Evolutionary conservation across 768 basidiomycete species (phyloP).

Genomic region (Lactifluus subvellereus): DNA sequence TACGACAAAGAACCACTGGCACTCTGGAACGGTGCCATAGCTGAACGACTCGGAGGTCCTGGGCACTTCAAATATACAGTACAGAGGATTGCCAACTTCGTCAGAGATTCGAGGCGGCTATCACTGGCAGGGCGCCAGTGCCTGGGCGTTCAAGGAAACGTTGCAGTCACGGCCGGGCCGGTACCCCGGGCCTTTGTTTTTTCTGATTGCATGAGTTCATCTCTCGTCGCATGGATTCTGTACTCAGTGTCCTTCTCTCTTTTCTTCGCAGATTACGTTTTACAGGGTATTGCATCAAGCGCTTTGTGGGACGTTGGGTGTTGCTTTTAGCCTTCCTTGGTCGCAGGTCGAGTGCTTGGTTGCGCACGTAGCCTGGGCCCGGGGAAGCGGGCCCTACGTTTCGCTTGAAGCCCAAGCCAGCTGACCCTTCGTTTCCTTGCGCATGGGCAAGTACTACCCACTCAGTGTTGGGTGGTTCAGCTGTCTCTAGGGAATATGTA

Average conservation of each 20-base stretch:
- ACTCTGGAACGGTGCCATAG: no score
- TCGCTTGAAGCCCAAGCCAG: background rate
- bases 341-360: background rate
- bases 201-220: background rate
- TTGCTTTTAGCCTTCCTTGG: background rate
- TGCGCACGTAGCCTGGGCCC: background rate
- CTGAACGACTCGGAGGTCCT: no score
- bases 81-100: no score
- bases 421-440: background rate
- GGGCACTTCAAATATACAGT: no score
- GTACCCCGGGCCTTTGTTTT: background rate
- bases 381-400: background rate
- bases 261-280: background rate
- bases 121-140: no score
- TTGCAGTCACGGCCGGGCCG: no score
- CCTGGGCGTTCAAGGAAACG: no score
- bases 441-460: background rate
- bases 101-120: no score
- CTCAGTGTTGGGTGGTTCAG: background rate
- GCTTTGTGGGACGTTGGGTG: background rate
- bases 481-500: background rate
- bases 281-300: background rate
- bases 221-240: background rate
- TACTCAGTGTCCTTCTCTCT: conserved; percentile 1
- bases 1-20: no score